A percentile compares a stretch with the other conserved stretches of the same genome.
Conservation (phyloP, 75 land plant species). For the Larix kaempferi region DNA sequence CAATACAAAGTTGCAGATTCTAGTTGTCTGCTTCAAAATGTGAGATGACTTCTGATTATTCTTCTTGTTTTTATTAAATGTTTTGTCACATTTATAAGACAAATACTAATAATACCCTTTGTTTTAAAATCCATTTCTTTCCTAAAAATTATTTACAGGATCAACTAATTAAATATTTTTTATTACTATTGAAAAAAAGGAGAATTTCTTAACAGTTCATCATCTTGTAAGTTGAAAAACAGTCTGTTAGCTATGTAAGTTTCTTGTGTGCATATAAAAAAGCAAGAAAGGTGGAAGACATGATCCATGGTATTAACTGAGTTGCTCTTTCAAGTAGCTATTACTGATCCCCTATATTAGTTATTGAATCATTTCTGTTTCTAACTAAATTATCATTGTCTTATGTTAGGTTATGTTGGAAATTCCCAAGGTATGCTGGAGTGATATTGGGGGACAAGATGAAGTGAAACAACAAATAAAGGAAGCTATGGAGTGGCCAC, state of each 20-base stretch:
- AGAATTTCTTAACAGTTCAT: not conserved
- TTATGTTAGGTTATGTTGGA: conserved; percentile 77
- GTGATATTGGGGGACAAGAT: conserved; percentile 87
- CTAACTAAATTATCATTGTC: conserved; percentile 10
- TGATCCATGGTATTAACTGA: no score
- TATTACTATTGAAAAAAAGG: not conserved
- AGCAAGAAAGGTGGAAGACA: not conserved
- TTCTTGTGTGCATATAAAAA: not conserved
- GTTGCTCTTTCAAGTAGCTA: not conserved
- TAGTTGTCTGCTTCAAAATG: not conserved
- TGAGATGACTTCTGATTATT: not conserved
- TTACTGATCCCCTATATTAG: not conserved
- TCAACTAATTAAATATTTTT: not conserved
- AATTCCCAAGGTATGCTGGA: conserved; percentile 86
- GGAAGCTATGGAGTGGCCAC: conserved; percentile 96
- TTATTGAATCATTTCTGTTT: not conserved
- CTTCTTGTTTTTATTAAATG: not conserved
- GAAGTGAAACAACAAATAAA: conserved; percentile 73
- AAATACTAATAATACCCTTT: no score
- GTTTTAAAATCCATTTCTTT: not conserved
- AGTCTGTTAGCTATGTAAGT: not conserved
- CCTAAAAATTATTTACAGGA: not conserved
- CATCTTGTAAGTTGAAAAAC: not conserved
- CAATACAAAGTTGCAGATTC: no score
- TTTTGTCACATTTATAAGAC: not conserved